Percentiles rank a stretch among this genome's conserved stretches.
phyloP scores from a whole-genome alignment of 345 rosid species.

The Eucalyptus leucophloia region DNA sequence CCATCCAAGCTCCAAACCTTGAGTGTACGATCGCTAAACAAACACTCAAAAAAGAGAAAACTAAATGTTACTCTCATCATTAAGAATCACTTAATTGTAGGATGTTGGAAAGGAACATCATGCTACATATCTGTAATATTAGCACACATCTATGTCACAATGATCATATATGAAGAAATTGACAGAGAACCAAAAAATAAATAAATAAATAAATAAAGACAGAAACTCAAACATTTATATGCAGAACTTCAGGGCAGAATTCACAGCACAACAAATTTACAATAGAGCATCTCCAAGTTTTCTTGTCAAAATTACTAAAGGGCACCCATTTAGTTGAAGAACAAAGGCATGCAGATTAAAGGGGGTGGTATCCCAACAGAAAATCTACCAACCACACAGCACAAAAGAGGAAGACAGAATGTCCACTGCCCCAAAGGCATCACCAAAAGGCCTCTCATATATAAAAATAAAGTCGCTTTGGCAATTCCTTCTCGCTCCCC shows the following conservation, averaged over 20 bases:
- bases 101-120: background rate
- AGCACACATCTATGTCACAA: background rate
- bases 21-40: conserved; percentile 81
- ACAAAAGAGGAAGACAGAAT: background rate
- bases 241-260: background rate
- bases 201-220: background rate
- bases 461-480: background rate
- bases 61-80: background rate
- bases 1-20: conserved; percentile 88
- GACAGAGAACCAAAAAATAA: background rate
- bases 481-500: background rate
- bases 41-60: background rate
- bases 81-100: background rate
- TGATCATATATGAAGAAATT: background rate
- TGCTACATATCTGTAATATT: background rate
- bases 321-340: background rate
- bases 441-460: background rate
- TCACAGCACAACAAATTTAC: background rate
- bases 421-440: background rate
- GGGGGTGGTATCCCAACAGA: background rate
- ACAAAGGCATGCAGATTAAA: background rate
- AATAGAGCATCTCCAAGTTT: background rate
- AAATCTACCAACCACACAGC: background rate
- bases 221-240: background rate
- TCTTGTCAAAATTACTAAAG: background rate